Percentiles rank a stretch among this genome's conserved stretches.
Evolutionary conservation across 768 basidiomycete species (phyloP).

Genomic region (Pholiota conissans): DNA sequence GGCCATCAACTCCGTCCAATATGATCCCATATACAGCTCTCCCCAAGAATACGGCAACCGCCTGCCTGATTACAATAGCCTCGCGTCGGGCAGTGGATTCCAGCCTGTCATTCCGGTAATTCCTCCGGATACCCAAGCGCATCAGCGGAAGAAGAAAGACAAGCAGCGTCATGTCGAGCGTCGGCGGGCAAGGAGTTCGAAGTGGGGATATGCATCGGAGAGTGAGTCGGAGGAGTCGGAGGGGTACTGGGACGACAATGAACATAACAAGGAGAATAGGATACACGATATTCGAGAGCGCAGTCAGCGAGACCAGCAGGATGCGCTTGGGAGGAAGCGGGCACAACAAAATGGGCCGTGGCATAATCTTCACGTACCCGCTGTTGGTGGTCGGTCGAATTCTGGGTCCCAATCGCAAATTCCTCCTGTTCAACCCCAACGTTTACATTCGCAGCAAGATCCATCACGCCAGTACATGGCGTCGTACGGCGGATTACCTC

Average conservation of each 20-base stretch:
- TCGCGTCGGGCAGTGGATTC: not conserved
- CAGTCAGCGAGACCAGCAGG: not conserved
- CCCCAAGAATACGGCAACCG: not conserved
- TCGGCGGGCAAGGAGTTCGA: conserved; percentile 12
- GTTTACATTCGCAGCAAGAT: not conserved
- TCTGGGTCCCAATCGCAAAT: not conserved
- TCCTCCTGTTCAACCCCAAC: not conserved
- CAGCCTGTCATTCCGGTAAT: not conserved
- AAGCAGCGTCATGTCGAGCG: conserved; percentile 16
- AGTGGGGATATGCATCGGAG: conserved; percentile 5
- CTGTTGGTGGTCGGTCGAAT: not conserved
- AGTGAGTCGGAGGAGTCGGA: conserved; percentile 1
- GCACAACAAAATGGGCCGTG: not conserved
- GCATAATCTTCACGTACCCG: conserved; percentile 3
- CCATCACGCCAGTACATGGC: not conserved
- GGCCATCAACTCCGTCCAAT: not conserved
- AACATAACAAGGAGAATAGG: conserved; percentile 5
- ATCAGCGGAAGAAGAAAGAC: conserved; percentile 2
- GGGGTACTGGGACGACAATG: not conserved
- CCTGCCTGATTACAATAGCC: not conserved
- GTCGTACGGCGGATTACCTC: not conserved
- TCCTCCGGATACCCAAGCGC: not conserved
- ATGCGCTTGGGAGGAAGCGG: not conserved
- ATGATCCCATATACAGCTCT: not conserved
- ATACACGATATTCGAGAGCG: not conserved